Base-by-base conservation (phyloP, 2,329 filamentous ascomycete genomes). In the Aspergillus ustus region DNA sequence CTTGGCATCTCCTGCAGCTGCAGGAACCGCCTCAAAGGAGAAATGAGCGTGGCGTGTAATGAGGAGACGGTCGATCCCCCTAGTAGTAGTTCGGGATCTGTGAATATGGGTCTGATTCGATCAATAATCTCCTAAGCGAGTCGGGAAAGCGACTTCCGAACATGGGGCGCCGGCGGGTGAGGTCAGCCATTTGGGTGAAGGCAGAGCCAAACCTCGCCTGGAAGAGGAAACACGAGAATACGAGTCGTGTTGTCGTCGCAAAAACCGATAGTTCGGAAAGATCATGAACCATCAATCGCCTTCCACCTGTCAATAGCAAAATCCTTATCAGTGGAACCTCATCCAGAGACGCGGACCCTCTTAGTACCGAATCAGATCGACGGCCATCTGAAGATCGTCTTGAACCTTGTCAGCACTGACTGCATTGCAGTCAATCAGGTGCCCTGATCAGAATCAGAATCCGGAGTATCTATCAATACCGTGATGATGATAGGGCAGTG, bases 241-340 rank as follows among this genome's bases (percentile, higher is more conserved):
- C 20, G 29, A 53, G 4, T 5, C 34, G 20, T 44, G n/a, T 20
- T 53, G 22, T 55, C 28, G 40, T 52, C 59, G 45, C 7, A 50
- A 15, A 48, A 59, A 51, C 46, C 28, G 25, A 59, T 62, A 59
- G 52, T 53, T 57, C 19, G 57, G 40, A n/a, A 22, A 48, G 52
- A 52, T 25, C 37, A n/a, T 28, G 55, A 31, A 19, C 43, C 50
- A 62, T 49, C 50, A 48, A 31, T 15, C 50, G 31, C 19, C 45
- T 60, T 34, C 46, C 40, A 46, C 61, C 61, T 63, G 61, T 57
- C 29, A 57, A 7, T 29, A 31, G 48, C 34, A 11, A 57, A 46
- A 48, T 28, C 40, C 52, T 63, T 63, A 63, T 63, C 61, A 54
- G 61, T 57, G 52, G 57, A 51, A 34, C 34, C 28, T 44, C 37